phyloP scores from a whole-genome alignment of 129 eudicot genomes.

The Flaveria trinervia region DNA sequence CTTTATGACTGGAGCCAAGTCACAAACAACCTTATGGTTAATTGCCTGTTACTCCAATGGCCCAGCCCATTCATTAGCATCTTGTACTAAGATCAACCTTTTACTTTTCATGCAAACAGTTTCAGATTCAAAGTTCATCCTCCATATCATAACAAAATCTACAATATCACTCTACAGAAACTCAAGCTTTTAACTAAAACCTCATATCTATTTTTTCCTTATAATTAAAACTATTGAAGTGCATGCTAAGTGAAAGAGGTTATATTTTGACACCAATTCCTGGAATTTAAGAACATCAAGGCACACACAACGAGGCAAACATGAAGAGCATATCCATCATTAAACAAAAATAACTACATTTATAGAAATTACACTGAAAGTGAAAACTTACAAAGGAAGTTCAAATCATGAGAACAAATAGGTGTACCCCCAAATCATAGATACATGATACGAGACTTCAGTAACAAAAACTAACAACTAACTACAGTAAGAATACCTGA shows the following conservation, averaged over 20 bases:
- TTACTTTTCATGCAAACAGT: background rate
- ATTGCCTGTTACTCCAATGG: background rate
- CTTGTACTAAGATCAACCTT: background rate
- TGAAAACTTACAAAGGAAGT: constrained; percentile 2
- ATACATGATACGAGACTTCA: constrained; percentile 25
- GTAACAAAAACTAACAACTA: constrained; percentile 23
- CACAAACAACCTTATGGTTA: background rate
- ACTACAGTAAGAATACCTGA: constrained; percentile 40
- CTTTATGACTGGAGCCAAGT: background rate
- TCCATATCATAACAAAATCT: background rate
- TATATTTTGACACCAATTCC: background rate
- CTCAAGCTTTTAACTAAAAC: background rate
- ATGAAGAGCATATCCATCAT: constrained; percentile 19
- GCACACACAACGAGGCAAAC: background rate
- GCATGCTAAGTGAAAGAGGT: constrained; percentile 3
- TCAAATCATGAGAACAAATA: background rate
- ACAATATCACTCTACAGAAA: background rate
- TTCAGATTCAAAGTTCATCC: background rate
- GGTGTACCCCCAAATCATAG: background rate
- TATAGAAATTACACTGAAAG: background rate
- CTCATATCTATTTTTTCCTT: background rate
- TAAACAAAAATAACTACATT: constrained; percentile 27
- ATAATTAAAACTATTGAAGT: background rate
- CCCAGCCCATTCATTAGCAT: background rate
- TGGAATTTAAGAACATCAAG: constrained; percentile 12